A percentile compares a stretch with the other conserved stretches of the same genome.
These are phyloP conservation scores for Calocera viscosa DNA, from an alignment of 768 basidiomycete species.

Conservation along the genomic window DNA sequence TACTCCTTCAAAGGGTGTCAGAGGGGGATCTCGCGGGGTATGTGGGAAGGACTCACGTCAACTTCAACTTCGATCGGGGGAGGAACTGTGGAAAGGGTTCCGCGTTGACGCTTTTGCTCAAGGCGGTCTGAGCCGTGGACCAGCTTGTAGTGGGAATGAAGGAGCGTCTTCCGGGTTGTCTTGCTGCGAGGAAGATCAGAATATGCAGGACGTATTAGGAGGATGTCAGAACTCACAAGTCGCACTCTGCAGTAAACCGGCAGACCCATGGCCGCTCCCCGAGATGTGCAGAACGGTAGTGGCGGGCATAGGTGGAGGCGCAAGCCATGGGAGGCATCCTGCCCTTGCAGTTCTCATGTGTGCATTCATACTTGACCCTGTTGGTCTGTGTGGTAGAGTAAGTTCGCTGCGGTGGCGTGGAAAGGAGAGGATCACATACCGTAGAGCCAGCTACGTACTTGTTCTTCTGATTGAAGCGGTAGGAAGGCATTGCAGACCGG, in stretches of 20 bases:
- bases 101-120: background rate
- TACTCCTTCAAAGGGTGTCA: background rate
- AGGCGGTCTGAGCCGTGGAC: background rate
- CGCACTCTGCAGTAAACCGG: background rate
- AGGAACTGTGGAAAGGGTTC: background rate
- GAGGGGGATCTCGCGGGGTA: background rate
- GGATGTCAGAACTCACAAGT: background rate
- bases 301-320: background rate
- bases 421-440: background rate
- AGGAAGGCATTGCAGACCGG: constrained; percentile 8
- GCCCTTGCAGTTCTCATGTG: background rate
- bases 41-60: background rate
- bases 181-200: background rate
- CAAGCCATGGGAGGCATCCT: background rate
- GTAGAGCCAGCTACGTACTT: constrained; percentile 2
- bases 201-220: background rate
- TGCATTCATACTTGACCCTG: background rate
- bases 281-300: background rate
- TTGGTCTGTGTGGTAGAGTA: background rate
- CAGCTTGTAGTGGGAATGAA: background rate
- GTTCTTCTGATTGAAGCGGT: background rate
- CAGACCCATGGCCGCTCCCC: background rate
- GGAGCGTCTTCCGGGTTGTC: background rate
- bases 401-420: background rate
- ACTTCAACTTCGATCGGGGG: background rate